These are phyloP conservation scores for Coemansia sp. DNA, from an alignment of 192 early-diverging fungal genomes.

Conservation along the genomic window DNA sequence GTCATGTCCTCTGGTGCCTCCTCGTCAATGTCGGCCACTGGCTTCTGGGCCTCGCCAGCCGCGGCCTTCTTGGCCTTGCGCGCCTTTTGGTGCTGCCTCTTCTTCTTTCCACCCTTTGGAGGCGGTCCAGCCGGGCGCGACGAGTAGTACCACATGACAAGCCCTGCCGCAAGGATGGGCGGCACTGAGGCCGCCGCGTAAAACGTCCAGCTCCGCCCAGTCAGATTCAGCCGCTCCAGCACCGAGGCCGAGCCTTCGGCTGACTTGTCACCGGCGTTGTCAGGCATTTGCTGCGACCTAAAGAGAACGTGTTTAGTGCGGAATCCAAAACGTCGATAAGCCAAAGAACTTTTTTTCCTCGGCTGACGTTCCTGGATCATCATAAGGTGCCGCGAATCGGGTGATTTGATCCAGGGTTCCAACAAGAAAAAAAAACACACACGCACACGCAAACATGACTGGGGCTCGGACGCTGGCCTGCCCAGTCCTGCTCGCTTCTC, in stretches of 20 bases:
- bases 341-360: no score
- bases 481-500: no score
- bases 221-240: conserved; percentile 42
- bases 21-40: conserved; percentile 11
- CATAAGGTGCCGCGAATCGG: no score
- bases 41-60: conserved; percentile 8
- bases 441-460: no score
- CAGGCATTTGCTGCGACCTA: conserved; percentile 15
- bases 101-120: conserved; percentile 6
- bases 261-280: conserved; percentile 17
- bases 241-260: conserved; percentile 29
- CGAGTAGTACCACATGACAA: conserved; percentile 62
- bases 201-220: conserved; percentile 59
- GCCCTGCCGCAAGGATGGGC: conserved; percentile 53
- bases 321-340: no score
- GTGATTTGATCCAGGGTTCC: no score
- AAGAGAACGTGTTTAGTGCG: no score
- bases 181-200: conserved; percentile 59
- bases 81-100: conserved; percentile 2
- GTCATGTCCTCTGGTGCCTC: conserved; percentile 45
- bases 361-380: no score
- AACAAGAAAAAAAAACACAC: no score
- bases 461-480: no score
- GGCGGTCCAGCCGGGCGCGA: conserved; percentile 13
- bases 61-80: conserved; percentile 43